phyloP scores from a whole-genome alignment of 441 rosid genomes.

The Syzygium malaccense region DNA sequence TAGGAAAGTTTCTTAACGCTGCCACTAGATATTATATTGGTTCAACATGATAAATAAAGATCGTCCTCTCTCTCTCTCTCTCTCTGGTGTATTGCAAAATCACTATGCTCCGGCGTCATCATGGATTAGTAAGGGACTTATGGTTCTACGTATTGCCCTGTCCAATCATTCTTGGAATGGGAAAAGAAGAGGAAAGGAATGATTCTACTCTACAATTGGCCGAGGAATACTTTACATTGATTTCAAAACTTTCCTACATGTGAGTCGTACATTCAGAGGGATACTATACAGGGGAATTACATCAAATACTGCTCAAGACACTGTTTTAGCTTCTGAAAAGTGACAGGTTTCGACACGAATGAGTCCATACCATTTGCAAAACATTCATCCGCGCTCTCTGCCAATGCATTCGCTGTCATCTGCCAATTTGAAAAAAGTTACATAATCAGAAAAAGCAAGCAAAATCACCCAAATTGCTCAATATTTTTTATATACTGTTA shows the following conservation, averaged over 20 bases:
- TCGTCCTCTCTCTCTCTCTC: conserved; percentile 7
- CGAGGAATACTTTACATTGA: background rate
- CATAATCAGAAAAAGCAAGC: background rate
- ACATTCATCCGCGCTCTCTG: conserved; percentile 65
- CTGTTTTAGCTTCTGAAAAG: conserved; percentile 66
- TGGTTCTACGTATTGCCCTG: background rate
- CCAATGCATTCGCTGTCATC: conserved; percentile 66
- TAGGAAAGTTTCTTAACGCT: background rate
- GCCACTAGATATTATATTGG: conserved; percentile 30
- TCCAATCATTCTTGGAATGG: background rate
- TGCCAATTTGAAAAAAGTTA: conserved; percentile 15
- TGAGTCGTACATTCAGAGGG: background rate
- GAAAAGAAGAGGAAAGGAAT: background rate
- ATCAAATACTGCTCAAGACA: conserved; percentile 60
- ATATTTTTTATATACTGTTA: background rate
- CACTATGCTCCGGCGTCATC: background rate
- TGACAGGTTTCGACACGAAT: conserved; percentile 85
- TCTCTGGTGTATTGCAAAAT: background rate
- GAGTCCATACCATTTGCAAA: conserved; percentile 94
- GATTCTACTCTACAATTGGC: background rate
- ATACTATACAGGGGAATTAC: conserved; percentile 33
- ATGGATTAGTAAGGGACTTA: background rate
- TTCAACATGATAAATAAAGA: conserved; percentile 16
- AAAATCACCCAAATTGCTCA: background rate
- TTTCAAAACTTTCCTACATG: conserved; percentile 7